Base-by-base conservation (phyloP, 2,329 filamentous ascomycete genomes). In the Stromatinia cepivora region DNA sequence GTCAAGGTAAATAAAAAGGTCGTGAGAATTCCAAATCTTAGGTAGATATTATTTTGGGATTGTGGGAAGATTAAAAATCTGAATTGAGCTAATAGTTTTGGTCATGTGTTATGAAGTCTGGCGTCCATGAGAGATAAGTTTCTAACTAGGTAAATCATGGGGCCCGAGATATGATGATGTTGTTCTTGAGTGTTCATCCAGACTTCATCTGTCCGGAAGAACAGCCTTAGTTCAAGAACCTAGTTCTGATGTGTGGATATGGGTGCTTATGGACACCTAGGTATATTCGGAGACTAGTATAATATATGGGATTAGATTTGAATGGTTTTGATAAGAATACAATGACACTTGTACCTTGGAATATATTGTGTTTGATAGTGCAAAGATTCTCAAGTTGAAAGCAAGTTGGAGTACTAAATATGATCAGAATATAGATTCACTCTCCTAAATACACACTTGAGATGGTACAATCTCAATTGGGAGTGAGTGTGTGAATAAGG, bases 401-500 rank as follows among this genome's bases (percentile, higher is more conserved):
- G n/a, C 1, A 39, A 28, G 13, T 52, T 28, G 15, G 10, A 17
- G 8, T n/a, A 13, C 22, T 8, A 22, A 8, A 39, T 64, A 39
- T 52, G 46, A 20, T n/a, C 61, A 52, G 61, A 52, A 28, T 22
- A 4, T 52, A 17, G 4, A 52, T 64, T 64, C 61, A 52, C 61
- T 64, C 17, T 48, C 15, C 9, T 28, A 28, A 22, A 28, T 34
- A 53, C 13, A 28, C 3, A 52, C 28, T 0, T n/a, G 25, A 46
- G 20, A 34, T 46, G 39, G 17, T 50, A 15, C 9, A 52, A 28
- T 5, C 3, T 9, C 15, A 28, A 13, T n/a, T 52, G 34, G 39
- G 61, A 64, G 20, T 52, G 39, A 64, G 13, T 17, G 46, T 52
- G 46, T 64, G 61, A 64, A 39, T 52, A 52, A 64, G 22, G 61